Evolutionary conservation across 306 rosid genomes (phyloP).

Genomic region (Hippophae rhamnoides): DNA sequence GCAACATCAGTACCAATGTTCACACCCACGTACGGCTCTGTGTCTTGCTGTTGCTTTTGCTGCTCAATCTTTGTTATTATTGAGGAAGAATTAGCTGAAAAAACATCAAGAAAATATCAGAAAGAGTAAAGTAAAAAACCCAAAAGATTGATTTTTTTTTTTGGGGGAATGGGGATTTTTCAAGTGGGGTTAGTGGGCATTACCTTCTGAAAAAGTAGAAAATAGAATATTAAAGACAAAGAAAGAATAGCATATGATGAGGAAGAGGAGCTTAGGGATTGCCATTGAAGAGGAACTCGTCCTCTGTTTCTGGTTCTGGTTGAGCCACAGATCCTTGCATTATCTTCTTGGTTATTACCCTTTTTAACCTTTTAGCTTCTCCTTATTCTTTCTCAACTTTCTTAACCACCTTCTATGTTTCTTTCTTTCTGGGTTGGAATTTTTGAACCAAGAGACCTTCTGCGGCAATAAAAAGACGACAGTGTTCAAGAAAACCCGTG

Average conservation of each 20-base stretch:
- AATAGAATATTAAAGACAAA: constrained; percentile 12
- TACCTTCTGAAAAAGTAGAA: constrained; percentile 27
- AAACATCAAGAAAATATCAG: neutral
- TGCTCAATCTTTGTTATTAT: constrained; percentile 6
- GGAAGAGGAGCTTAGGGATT: constrained; percentile 20
- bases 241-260: constrained; percentile 9
- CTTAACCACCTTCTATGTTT: neutral
- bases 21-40: constrained; percentile 59
- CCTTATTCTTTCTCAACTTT: too few species aligned
- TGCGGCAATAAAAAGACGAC: neutral
- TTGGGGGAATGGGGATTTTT: neutral
- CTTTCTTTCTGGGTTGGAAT: constrained; percentile 14
- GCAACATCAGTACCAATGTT: constrained; percentile 78
- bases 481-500: too few species aligned
- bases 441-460: constrained; percentile 8
- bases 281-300: constrained; percentile 48
- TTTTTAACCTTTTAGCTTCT: neutral
- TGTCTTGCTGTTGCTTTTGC: constrained; percentile 21
- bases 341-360: constrained; percentile 19
- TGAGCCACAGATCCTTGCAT: constrained; percentile 63
- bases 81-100: constrained; percentile 27
- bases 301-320: constrained; percentile 44
- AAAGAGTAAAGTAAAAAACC: neutral
- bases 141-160: neutral
- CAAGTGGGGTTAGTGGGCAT: neutral